These are phyloP conservation scores for Phyllosticta paracitricarpa DNA, from an alignment of 2,329 filamentous ascomycete genomes.

Conservation along the genomic window DNA sequence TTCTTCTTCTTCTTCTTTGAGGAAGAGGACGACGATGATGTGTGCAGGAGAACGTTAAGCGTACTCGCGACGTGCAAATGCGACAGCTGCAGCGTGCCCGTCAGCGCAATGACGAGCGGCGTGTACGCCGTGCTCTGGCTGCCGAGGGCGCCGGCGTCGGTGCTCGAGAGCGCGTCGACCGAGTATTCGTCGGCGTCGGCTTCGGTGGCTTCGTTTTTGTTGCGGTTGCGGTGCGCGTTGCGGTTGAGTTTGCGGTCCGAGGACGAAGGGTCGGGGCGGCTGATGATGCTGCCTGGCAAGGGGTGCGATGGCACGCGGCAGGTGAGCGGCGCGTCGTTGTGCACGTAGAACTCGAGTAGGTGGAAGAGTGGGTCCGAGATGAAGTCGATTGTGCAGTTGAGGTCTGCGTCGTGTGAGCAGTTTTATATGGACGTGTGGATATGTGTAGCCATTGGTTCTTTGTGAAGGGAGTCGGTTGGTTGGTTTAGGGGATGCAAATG, in stretches of 20 bases:
- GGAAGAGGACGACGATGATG: not conserved
- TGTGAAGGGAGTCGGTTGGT: too few species aligned
- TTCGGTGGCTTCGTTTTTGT: constrained; percentile 3
- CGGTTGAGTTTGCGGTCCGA: not conserved
- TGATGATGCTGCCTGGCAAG: constrained; percentile 28
- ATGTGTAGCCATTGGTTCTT: too few species aligned
- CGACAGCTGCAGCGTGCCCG: constrained; percentile 77
- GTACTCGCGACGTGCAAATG: constrained; percentile 86
- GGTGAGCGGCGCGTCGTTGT: constrained; percentile 85
- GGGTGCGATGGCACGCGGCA: constrained; percentile 83
- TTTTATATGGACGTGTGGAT: too few species aligned
- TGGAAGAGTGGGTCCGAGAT: constrained; percentile 75
- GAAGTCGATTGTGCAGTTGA: constrained; percentile 75
- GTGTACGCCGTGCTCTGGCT: constrained; percentile 46
- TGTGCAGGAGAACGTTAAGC: constrained; percentile 77
- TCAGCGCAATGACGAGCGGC: constrained; percentile 77
- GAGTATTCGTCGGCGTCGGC: constrained; percentile 19
- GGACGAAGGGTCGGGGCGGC: constrained; percentile 13
- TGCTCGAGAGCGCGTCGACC: constrained; percentile 26
- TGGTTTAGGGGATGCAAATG: not conserved
- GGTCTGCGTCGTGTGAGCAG: constrained; percentile 38
- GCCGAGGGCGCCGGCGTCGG: constrained; percentile 25
- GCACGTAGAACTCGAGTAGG: constrained; percentile 92
- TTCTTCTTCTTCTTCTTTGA: too few species aligned
- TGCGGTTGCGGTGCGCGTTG: not conserved